Percentiles rank a stretch among this genome's conserved stretches.
Conservation (phyloP, 495 filamentous ascomycete genomes). For the Neurospora sp. region DNA sequence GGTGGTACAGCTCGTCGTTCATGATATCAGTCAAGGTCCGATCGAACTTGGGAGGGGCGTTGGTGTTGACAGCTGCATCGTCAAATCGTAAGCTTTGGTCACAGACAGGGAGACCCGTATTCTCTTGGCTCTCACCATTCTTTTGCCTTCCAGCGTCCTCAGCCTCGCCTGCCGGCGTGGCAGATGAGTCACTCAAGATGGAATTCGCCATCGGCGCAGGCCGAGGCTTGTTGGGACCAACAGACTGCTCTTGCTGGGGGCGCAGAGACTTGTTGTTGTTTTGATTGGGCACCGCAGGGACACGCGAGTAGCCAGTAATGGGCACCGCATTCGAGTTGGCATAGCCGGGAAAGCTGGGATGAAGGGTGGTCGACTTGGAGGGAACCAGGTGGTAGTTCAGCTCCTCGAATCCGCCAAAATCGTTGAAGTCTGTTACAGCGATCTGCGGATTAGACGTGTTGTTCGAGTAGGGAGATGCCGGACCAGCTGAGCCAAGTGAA, state of each 20-base stretch:
- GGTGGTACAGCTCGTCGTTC: conserved; percentile 76
- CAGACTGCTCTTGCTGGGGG: conserved; percentile 23
- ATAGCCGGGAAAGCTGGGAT: conserved; percentile 21
- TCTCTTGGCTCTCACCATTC: conserved; percentile 33
- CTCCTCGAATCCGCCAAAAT: conserved; percentile 25
- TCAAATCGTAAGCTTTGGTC: conserved; percentile 29
- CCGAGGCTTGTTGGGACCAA: conserved; percentile 23
- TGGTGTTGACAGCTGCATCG: conserved; percentile 38
- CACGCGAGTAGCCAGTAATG: conserved; percentile 16
- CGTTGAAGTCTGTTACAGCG: conserved; percentile 36
- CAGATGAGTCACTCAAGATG: conserved; percentile 43
- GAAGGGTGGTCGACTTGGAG: conserved; percentile 26
- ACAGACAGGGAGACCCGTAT: conserved; percentile 42
- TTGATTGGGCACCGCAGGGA: conserved; percentile 21
- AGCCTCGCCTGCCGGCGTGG: conserved; percentile 38
- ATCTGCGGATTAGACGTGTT: conserved; percentile 44
- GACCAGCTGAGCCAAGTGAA: conserved; percentile 44
- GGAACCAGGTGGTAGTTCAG: conserved; percentile 28
- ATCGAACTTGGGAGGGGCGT: conserved; percentile 59
- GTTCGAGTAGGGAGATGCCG: conserved; percentile 42
- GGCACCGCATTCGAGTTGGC: conserved; percentile 9
- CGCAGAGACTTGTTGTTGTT: conserved; percentile 27
- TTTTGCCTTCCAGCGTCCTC: conserved; percentile 38
- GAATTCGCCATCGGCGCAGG: conserved; percentile 41
- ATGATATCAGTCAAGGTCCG: conserved; percentile 80